Evolutionary conservation across 352 stramenopile species (phyloP).

Genomic region (Phytopythium helicoides): DNA sequence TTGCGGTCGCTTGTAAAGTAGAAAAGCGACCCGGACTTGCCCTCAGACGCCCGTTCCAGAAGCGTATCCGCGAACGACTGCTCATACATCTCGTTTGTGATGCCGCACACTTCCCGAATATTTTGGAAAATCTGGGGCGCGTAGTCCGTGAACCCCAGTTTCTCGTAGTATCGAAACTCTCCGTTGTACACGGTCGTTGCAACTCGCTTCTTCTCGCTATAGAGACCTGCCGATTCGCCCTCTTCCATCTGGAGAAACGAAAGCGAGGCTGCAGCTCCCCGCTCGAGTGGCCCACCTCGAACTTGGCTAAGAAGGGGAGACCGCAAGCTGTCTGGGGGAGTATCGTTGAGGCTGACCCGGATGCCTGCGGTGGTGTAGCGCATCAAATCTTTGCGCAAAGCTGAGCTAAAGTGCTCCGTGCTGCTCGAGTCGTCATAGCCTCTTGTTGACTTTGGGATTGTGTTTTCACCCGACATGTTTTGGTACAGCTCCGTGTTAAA

Average conservation of each 20-base stretch:
- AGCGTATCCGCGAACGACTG: conserved; percentile 85
- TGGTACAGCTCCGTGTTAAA: conserved; percentile 85
- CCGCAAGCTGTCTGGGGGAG: conserved; percentile 36
- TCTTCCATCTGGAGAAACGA: conserved; percentile 70
- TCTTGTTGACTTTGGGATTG: conserved; percentile 51
- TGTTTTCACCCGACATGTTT: conserved; percentile 71
- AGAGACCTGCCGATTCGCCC: conserved; percentile 45
- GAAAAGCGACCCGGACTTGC: conserved; percentile 87
- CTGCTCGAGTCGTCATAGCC: conserved; percentile 28
- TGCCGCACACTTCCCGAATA: conserved; percentile 73
- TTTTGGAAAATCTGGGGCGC: conserved; percentile 83
- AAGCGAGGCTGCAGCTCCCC: conserved; percentile 33
- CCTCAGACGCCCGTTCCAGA: conserved; percentile 75
- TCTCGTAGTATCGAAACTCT: conserved; percentile 84
- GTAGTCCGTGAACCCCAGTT: conserved; percentile 86
- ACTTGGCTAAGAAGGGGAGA: conserved; percentile 39
- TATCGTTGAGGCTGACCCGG: conserved; percentile 71
- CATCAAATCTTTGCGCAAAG: conserved; percentile 82
- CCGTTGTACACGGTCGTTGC: conserved; percentile 82
- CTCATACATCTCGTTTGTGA: conserved; percentile 77
- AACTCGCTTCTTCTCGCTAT: conserved; percentile 81
- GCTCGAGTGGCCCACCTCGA: conserved; percentile 37
- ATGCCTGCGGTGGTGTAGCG: conserved; percentile 84
- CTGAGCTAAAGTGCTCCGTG: conserved; percentile 80
- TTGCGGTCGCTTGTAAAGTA: conserved; percentile 86